Conservation (phyloP, 306 rosid genomes). For the Begonia fuchsioides region DNA sequence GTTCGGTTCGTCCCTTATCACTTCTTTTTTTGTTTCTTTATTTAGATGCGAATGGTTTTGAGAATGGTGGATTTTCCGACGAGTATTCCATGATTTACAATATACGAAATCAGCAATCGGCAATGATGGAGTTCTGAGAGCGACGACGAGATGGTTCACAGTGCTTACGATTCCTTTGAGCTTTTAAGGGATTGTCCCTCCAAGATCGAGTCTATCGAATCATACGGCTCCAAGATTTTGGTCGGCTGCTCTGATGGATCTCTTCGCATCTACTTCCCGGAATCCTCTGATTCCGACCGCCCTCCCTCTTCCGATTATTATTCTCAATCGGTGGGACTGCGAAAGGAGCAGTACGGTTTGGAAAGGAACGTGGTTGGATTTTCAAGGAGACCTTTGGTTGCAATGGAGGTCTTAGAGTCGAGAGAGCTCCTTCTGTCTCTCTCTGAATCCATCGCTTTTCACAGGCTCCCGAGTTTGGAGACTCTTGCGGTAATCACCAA, state of each 20-base stretch:
- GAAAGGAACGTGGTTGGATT: slow-evolving; percentile 45
- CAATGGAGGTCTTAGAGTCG: slow-evolving; percentile 68
- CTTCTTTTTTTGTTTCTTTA: too few species aligned
- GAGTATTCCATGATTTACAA: too few species aligned
- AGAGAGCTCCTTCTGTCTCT: slow-evolving; percentile 68
- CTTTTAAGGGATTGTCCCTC: slow-evolving; percentile 40
- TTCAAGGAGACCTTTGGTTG: slow-evolving; percentile 43
- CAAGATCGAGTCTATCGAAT: slow-evolving; percentile 66
- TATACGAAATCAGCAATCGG: background rate
- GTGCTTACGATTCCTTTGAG: slow-evolving; percentile 77
- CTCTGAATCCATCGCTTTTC: slow-evolving; percentile 84
- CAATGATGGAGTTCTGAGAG: slow-evolving; percentile 5
- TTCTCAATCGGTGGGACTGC: slow-evolving; percentile 17
- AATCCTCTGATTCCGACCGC: slow-evolving; percentile 29
- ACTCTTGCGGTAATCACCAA: slow-evolving; percentile 83
- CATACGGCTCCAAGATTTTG: slow-evolving; percentile 63
- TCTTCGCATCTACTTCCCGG: slow-evolving; percentile 60
- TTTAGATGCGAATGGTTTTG: too few species aligned
- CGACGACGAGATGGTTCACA: slow-evolving; percentile 56
- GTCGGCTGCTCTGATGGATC: slow-evolving; percentile 88
- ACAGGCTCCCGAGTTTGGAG: slow-evolving; percentile 61
- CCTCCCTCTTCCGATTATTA: slow-evolving; percentile 33
- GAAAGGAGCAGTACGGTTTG: slow-evolving; percentile 32
- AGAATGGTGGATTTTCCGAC: too few species aligned
- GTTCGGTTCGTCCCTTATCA: background rate